Conservation (phyloP, 345 rosid genomes). For the Hypericum perforatum region DNA sequence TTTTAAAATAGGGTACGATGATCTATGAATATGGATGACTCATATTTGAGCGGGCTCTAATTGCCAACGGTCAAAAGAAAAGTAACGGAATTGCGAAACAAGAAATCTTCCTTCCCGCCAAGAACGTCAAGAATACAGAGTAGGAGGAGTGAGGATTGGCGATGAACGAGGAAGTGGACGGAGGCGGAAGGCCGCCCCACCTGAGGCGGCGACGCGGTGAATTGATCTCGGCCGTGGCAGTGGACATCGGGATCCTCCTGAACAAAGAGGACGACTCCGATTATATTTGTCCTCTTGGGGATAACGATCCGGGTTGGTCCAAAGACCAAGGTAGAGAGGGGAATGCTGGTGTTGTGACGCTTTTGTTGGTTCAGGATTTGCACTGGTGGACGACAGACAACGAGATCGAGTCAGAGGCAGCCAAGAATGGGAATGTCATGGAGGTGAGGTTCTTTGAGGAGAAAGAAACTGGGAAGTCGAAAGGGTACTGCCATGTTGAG, state of each 20-base stretch:
- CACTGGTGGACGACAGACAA: constrained; percentile 97
- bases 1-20: no score
- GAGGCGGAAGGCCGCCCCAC: no score
- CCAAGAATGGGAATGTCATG: constrained; percentile 60
- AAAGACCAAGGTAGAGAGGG: no score
- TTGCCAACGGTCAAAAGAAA: no score
- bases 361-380: constrained; percentile 69
- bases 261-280: constrained; percentile 4
- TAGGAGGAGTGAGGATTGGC: not conserved
- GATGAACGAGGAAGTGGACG: constrained; percentile 33
- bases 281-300: not conserved
- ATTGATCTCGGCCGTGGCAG: no score
- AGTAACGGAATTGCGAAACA: no score
- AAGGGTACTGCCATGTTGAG: constrained; percentile 82
- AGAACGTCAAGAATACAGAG: no score
- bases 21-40: no score
- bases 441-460: constrained; percentile 82
- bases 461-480: constrained; percentile 80
- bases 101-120: no score
- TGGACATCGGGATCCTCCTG: constrained; percentile 28
- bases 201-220: constrained; percentile 53
- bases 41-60: no score
- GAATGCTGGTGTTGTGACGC: constrained; percentile 32
- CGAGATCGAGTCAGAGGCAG: constrained; percentile 52
- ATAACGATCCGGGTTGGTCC: no score